Evolutionary conservation across 140 eudicot species (phyloP).

Genomic region (Stevia rebaudiana): DNA sequence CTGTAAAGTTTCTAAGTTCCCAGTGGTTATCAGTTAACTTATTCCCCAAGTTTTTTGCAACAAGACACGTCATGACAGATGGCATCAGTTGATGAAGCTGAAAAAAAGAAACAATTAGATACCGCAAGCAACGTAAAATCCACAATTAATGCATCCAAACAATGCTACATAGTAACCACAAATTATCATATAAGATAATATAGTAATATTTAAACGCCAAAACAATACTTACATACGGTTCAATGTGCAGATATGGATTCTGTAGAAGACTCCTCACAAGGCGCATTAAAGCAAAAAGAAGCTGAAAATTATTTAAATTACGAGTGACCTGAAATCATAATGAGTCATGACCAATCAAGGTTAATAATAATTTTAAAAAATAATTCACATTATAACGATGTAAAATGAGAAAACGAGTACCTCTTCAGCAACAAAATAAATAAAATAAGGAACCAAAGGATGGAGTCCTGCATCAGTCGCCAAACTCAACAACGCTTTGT

Average conservation of each 20-base stretch:
- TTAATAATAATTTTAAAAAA: background rate
- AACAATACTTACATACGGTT: slow-evolving; percentile 74
- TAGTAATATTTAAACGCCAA: background rate
- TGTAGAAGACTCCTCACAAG: slow-evolving; percentile 82
- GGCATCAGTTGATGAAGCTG: slow-evolving; percentile 97
- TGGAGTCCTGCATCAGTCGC: slow-evolving; percentile 88
- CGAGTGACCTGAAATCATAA: slow-evolving; percentile 60
- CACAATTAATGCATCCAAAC: background rate
- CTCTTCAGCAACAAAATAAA: slow-evolving; percentile 91
- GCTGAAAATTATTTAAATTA: slow-evolving; percentile 61
- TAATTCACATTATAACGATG: background rate
- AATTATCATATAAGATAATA: background rate
- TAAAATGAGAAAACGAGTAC: slow-evolving; percentile 26
- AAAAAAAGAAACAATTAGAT: slow-evolving; percentile 20
- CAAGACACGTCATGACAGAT: slow-evolving; percentile 83
- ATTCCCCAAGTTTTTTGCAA: slow-evolving; percentile 64
- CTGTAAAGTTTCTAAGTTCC: slow-evolving; percentile 84
- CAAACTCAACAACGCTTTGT: slow-evolving; percentile 73
- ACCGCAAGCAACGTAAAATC: slow-evolving; percentile 7
- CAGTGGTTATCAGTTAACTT: slow-evolving; percentile 82
- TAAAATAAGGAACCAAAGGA: slow-evolving; percentile 85
- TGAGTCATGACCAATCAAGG: slow-evolving; percentile 2
- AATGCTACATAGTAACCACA: background rate
- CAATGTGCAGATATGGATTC: slow-evolving; percentile 75
- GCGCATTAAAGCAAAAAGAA: slow-evolving; percentile 86